phyloP scores from a whole-genome alignment of 2,329 filamentous ascomycete species.

The Bipolaris cookei region DNA sequence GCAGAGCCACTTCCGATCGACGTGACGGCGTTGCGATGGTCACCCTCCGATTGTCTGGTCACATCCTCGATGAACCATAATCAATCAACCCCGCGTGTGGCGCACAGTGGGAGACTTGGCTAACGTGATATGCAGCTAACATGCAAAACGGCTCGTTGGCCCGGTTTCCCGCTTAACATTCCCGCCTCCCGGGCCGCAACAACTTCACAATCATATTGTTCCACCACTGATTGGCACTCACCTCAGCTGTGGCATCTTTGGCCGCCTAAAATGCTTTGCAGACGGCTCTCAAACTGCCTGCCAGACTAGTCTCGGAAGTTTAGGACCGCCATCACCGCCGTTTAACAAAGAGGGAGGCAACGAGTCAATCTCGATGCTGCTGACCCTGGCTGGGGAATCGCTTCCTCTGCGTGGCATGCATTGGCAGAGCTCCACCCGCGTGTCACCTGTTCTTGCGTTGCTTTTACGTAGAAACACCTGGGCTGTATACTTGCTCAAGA shows the following conservation, averaged over 20 bases:
- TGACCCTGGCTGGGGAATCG: constrained; percentile 28
- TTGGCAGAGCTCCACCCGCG: constrained; percentile 31
- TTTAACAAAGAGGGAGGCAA: constrained; percentile 17
- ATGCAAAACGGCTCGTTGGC: constrained; percentile 28
- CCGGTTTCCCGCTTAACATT: constrained; percentile 36
- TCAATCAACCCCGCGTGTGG: constrained; percentile 33
- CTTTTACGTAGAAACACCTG: constrained; percentile 27
- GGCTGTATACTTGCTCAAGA: constrained; percentile 16
- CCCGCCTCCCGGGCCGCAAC: constrained; percentile 39
- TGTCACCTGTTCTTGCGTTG: constrained; percentile 26
- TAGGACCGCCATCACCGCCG: constrained; percentile 46
- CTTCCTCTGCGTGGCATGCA: constrained; percentile 24
- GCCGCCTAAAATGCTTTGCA: constrained; percentile 29
- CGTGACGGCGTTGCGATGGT: constrained; percentile 8
- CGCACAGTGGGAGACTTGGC: constrained; percentile 16
- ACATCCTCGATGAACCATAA: constrained; percentile 12
- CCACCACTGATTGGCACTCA: constrained; percentile 37
- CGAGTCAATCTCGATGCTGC: constrained; percentile 34
- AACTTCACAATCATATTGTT: constrained; percentile 42
- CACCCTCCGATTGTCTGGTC: constrained; percentile 11
- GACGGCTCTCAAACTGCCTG: constrained; percentile 21
- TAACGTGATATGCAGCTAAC: constrained; percentile 35
- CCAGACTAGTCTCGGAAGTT: constrained; percentile 40
- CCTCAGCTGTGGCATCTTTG: constrained; percentile 8
- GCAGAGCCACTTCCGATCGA: constrained; percentile 1